phyloP scores from a whole-genome alignment of 352 stramenopile genomes.

The Hyaloperonospora brassicae region DNA sequence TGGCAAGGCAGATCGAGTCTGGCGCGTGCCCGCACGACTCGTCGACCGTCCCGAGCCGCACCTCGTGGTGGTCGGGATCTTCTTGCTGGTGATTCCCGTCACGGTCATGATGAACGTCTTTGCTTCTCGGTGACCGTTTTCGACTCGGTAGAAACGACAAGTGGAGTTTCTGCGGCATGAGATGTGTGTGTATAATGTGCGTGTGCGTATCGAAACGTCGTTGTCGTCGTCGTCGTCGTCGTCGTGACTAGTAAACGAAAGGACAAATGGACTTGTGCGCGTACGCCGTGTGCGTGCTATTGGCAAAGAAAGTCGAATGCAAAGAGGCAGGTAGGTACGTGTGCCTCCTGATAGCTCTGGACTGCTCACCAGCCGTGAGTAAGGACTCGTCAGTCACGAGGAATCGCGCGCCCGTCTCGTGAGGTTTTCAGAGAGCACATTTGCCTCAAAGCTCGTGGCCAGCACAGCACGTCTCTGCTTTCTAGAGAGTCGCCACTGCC shows the following conservation, averaged over 20 bases:
- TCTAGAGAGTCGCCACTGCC: too few relatives aligned
- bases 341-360: neutral
- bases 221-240: too few relatives aligned
- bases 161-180: conserved; percentile 22
- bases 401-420: neutral
- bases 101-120: neutral
- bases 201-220: neutral
- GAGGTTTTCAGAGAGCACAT: conserved; percentile 1
- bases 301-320: neutral
- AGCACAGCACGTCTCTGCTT: neutral
- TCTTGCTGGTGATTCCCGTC: neutral
- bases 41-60: conserved; percentile 4
- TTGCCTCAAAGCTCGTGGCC: neutral
- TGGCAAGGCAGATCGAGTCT: conserved; percentile 1
- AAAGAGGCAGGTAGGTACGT: neutral
- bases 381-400: neutral
- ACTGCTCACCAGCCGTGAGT: neutral
- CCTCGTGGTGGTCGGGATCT: conserved; percentile 2
- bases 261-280: too few relatives aligned
- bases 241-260: too few relatives aligned
- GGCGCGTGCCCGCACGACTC: conserved; percentile 12
- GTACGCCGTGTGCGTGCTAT: too few relatives aligned
- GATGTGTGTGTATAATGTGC: conserved; percentile 1
- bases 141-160: conserved; percentile 18
- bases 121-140: conserved; percentile 3